phyloP scores from a whole-genome alignment of 495 filamentous ascomycete genomes.

The Neurospora sp. region DNA sequence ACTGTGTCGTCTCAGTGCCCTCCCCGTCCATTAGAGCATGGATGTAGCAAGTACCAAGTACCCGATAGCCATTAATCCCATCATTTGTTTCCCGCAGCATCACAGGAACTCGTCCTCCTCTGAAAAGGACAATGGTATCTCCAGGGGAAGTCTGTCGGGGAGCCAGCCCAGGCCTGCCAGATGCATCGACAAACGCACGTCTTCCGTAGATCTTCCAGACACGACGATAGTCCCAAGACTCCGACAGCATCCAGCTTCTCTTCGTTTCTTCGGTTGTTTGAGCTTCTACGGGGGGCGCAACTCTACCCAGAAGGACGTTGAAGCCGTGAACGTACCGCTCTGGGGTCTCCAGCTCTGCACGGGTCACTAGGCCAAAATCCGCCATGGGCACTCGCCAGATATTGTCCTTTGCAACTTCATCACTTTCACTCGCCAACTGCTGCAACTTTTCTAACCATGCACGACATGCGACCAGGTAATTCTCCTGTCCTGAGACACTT shows the following conservation, averaged over 20 bases:
- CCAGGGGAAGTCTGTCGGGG: not conserved
- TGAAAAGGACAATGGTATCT: not conserved
- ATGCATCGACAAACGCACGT: not conserved
- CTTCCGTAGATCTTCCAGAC: not conserved
- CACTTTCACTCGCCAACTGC: not conserved
- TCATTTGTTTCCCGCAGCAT: conserved; percentile 3
- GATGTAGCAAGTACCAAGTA: conserved; percentile 12
- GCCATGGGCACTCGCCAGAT: not conserved
- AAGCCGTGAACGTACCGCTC: not conserved
- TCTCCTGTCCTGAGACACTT: not conserved
- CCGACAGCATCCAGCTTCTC: not conserved
- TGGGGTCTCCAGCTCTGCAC: not conserved
- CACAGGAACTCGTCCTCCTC: conserved; percentile 3
- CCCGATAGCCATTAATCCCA: not conserved
- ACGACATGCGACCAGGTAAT: not conserved
- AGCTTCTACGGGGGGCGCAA: not conserved
- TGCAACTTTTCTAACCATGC: not conserved
- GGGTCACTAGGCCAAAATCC: not conserved
- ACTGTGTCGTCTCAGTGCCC: not conserved
- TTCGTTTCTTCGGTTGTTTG: not conserved
- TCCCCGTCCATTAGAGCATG: conserved; percentile 14
- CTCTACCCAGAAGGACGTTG: not conserved
- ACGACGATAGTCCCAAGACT: not conserved
- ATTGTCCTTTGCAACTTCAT: not conserved
- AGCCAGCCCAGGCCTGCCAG: conserved; percentile 1